phyloP scores from a whole-genome alignment of 106 monocot species.

The Allium cepa region DNA sequence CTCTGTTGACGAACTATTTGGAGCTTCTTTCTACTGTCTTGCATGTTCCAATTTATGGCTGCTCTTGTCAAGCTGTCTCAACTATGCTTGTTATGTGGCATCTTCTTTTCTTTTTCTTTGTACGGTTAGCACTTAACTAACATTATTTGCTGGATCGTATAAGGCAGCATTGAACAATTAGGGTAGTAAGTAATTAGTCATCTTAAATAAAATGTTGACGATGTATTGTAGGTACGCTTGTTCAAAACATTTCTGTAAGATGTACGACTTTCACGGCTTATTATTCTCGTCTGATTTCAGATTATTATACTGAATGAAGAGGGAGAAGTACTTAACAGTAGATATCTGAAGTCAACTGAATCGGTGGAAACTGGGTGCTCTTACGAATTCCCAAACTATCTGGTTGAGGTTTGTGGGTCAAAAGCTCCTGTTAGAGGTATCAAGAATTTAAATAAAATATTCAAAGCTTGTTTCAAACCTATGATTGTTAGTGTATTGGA shows the following conservation, averaged over 20 bases:
- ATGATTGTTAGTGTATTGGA: not conserved
- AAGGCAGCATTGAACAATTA: too few species aligned
- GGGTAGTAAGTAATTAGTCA: too few species aligned
- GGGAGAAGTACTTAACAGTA: conserved; percentile 30
- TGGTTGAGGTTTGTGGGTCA: conserved; percentile 43
- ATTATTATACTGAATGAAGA: conserved; percentile 42
- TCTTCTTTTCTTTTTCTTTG: too few species aligned
- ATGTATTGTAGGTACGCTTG: not conserved
- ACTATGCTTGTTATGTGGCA: too few species aligned
- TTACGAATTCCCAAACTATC: conserved; percentile 30
- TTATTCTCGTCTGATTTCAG: conserved; percentile 12
- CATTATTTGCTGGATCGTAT: too few species aligned
- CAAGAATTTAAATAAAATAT: too few species aligned
- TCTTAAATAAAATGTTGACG: too few species aligned
- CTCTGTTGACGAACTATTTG: too few species aligned
- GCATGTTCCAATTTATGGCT: too few species aligned
- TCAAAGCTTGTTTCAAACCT: not conserved
- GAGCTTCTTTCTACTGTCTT: too few species aligned
- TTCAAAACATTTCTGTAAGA: not conserved
- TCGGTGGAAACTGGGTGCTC: conserved; percentile 19
- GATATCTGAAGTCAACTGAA: conserved; percentile 46
- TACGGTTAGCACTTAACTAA: too few species aligned
- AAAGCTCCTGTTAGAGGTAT: conserved; percentile 18
- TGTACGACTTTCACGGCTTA: not conserved
- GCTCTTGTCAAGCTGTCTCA: too few species aligned